A percentile compares a stretch with the other conserved stretches of the same genome.
Conservation (phyloP, 768 basidiomycete species). For the Suillus discolor region DNA sequence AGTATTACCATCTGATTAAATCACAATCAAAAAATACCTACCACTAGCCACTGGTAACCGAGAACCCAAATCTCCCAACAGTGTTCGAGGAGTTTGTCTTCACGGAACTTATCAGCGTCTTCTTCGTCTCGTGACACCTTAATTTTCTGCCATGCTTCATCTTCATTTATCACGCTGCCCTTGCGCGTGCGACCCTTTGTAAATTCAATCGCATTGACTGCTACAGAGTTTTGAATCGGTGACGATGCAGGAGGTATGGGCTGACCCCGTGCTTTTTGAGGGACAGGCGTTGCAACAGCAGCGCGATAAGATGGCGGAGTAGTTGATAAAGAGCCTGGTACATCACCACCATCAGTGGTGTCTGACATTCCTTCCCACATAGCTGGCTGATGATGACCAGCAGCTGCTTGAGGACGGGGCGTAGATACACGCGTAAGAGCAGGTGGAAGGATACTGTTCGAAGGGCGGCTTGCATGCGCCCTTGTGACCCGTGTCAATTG, state of each 20-base stretch:
- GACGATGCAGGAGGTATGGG: conserved; percentile 24
- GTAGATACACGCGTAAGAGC: conserved; percentile 31
- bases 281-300: conserved; percentile 27
- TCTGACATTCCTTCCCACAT: conserved; percentile 43
- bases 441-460: conserved; percentile 29
- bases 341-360: conserved; percentile 32
- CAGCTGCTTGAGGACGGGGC: conserved; percentile 28
- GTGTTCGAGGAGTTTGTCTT: conserved; percentile 62
- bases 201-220: conserved; percentile 12
- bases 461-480: conserved; percentile 15
- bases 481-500: conserved; percentile 16
- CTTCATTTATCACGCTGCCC: conserved; percentile 60
- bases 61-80: conserved; percentile 80
- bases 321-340: conserved; percentile 37
- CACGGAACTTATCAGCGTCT: conserved; percentile 69
- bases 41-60: conserved; percentile 72
- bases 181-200: conserved; percentile 40
- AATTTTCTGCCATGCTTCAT: conserved; percentile 80
- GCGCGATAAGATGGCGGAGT: conserved; percentile 54
- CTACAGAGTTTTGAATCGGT: conserved; percentile 33
- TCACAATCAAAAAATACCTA: conserved; percentile 40
- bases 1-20: conserved; percentile 17
- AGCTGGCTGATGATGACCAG: conserved; percentile 16
- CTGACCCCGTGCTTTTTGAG: conserved; percentile 17
- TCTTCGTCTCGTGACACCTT: conserved; percentile 69